phyloP scores from a whole-genome alignment of 2,329 filamentous ascomycete genomes.

The Colletotrichum sp. region DNA sequence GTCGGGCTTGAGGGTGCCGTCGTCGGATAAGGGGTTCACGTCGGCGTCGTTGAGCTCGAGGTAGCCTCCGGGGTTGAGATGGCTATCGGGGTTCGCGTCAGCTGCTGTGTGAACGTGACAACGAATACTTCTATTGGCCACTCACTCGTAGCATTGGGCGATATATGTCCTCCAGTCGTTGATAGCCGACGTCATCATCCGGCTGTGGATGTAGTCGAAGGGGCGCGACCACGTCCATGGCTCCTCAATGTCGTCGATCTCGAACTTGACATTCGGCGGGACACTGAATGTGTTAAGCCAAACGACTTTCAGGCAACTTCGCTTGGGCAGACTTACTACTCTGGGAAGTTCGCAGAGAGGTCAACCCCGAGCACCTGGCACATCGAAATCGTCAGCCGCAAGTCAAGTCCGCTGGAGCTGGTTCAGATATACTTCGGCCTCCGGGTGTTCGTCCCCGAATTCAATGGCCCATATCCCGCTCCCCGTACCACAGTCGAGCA shows the following conservation, averaged over 20 bases:
- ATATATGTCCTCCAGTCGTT: constrained; percentile 53
- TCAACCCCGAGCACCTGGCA: constrained; percentile 40
- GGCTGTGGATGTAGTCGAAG: constrained; percentile 61
- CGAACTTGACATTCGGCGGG: constrained; percentile 59
- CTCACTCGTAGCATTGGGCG: constrained; percentile 44
- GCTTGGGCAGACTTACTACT: constrained; percentile 25
- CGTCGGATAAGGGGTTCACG: constrained; percentile 34
- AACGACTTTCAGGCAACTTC: neutral
- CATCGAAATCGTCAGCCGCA: neutral
- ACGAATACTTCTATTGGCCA: neutral
- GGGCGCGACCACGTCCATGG: constrained; percentile 52
- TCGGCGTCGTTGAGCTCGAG: constrained; percentile 34
- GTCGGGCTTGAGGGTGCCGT: constrained; percentile 36
- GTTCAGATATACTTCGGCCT: constrained; percentile 21
- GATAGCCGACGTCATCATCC: constrained; percentile 56
- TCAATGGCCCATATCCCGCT: constrained; percentile 52
- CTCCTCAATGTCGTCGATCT: constrained; percentile 60
- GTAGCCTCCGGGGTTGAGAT: constrained; percentile 43
- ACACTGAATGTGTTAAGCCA: constrained; percentile 34
- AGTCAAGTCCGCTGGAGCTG: neutral
- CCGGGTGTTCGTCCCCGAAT: constrained; percentile 38
- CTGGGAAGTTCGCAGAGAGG: constrained; percentile 44
- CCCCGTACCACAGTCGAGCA: constrained; percentile 52
- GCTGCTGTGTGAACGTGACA: neutral
- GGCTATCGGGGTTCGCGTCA: constrained; percentile 17